A percentile compares a stretch with the other conserved stretches of the same genome.
Conservation (phyloP, 2,329 filamentous ascomycete genomes). For the Colletotrichum eremochloae region DNA sequence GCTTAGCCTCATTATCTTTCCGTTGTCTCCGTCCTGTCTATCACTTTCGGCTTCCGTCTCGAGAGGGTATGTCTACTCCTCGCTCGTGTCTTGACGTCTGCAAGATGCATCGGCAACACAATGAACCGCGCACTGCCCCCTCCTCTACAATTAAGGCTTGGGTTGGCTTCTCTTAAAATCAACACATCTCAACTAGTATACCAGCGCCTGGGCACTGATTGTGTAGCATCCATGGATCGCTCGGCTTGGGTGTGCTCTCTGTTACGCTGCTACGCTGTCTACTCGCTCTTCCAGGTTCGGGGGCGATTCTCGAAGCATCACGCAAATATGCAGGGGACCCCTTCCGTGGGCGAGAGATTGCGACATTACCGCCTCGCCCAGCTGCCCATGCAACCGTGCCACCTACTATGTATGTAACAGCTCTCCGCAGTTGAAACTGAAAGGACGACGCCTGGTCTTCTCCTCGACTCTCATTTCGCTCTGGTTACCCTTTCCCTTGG, state of each 20-base stretch:
- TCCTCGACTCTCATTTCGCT: conserved; percentile 22
- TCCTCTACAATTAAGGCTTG: neutral
- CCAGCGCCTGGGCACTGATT: too few species aligned
- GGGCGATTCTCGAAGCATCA: conserved; percentile 33
- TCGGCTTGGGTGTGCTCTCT: conserved; percentile 7
- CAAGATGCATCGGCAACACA: conserved; percentile 18
- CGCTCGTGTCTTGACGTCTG: conserved; percentile 19
- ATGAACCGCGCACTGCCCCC: conserved; percentile 11
- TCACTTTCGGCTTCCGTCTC: conserved; percentile 2
- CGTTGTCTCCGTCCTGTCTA: conserved; percentile 7
- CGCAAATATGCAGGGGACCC: conserved; percentile 30
- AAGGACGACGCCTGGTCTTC: conserved; percentile 11
- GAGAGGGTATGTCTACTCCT: conserved; percentile 20
- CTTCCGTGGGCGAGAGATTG: conserved; percentile 25
- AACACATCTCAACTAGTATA: neutral
- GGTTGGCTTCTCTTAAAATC: conserved; percentile 1
- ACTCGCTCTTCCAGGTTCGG: neutral
- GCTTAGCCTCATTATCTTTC: conserved; percentile 18
- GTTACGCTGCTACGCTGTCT: conserved; percentile 8
- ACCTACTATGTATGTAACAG: neutral
- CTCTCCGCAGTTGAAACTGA: neutral
- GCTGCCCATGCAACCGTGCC: conserved; percentile 3
- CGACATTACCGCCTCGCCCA: conserved; percentile 31
- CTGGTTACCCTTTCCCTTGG: neutral
- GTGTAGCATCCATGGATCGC: conserved; percentile 7